These are phyloP conservation scores for Synchytrium microbalum DNA, from an alignment of 371 early-diverging fungal genomes.

Conservation along the genomic window DNA sequence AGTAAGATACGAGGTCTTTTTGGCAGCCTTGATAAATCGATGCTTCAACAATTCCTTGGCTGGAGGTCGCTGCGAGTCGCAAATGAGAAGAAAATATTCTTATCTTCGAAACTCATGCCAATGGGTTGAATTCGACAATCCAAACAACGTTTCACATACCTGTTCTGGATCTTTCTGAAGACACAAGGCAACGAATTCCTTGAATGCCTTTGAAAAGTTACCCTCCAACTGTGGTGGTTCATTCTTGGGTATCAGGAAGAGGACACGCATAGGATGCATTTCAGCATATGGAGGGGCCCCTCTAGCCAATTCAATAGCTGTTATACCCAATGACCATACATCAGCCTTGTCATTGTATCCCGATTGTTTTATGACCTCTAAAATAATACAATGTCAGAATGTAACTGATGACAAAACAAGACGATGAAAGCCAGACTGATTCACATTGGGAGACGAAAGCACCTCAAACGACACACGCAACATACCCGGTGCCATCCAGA, in stretches of 20 bases:
- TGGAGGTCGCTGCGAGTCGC: constrained; percentile 58
- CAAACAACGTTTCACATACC: background rate
- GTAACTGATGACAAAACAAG: background rate
- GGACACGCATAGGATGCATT: constrained; percentile 85
- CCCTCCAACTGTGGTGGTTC: constrained; percentile 75
- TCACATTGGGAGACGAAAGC: background rate
- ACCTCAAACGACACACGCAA: background rate
- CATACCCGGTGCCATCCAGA: constrained; percentile 90
- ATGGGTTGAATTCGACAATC: background rate
- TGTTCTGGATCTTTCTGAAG: constrained; percentile 30
- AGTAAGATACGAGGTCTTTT: constrained; percentile 40
- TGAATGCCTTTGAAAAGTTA: constrained; percentile 70
- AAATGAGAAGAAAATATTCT: background rate
- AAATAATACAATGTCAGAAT: constrained; percentile 7
- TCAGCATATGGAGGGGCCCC: constrained; percentile 91
- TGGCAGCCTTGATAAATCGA: constrained; percentile 63
- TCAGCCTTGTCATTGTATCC: constrained; percentile 91
- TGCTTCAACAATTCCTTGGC: constrained; percentile 89
- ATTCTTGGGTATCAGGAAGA: constrained; percentile 88
- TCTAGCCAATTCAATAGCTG: constrained; percentile 93
- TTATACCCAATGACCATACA: constrained; percentile 98
- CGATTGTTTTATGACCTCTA: constrained; percentile 89
- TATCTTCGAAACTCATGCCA: background rate
- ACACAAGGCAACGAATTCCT: constrained; percentile 84
- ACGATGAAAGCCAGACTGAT: background rate